Evolutionary conservation across 1,139 yeast species (phyloP), one percentile per base, ranked within the genome.

Genomic region (Scheffersomyces illinoinensis): DNA sequence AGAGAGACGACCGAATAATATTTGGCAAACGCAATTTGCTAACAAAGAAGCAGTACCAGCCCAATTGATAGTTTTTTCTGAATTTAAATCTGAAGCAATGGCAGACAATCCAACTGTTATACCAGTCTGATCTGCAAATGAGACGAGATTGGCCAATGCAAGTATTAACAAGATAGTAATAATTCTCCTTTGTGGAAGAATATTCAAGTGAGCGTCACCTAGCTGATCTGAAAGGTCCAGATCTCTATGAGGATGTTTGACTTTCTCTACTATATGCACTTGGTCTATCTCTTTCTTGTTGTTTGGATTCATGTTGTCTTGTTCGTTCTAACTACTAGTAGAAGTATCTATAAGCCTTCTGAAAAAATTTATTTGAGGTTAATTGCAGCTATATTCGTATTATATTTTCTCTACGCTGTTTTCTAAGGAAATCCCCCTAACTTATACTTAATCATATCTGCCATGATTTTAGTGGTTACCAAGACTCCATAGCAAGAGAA

Each of bases 11-110:
- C 78, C 84, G 61, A 70, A 81, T 47, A 74, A 70, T 49, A 77
- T 81, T 63, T 77, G 81, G 58, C 78, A 80, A 49, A 78, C 81
- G 4, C 83, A 71, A 62, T 80, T 82, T n/a, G 83, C 80, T 57
- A 82, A 75, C 52, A 81, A 68, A 7, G 81, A 76, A 2, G 85
- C 74, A 0, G 84, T 78, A 33, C 83, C 83, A 0, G 82, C 81
- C 86, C 86, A 82, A 61, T 76, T 76, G 50, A 80, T 78, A 1
- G 83, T 73, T 18, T 71, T 67, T 52, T 76, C 70, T 0, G 82
- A 76, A 49, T 70, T 59, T 50, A 82, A 68, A 48, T 78, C 82
- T 24, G 71, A 61, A 0, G 78, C 79, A 24, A 82, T 80, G 4
- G 72, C 66, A 1, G 85, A 77, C 14, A 79, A 71, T 0, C 82